phyloP scores from a whole-genome alignment of 2,329 filamentous ascomycete species.

The Calonectria pseudoturangicola region DNA sequence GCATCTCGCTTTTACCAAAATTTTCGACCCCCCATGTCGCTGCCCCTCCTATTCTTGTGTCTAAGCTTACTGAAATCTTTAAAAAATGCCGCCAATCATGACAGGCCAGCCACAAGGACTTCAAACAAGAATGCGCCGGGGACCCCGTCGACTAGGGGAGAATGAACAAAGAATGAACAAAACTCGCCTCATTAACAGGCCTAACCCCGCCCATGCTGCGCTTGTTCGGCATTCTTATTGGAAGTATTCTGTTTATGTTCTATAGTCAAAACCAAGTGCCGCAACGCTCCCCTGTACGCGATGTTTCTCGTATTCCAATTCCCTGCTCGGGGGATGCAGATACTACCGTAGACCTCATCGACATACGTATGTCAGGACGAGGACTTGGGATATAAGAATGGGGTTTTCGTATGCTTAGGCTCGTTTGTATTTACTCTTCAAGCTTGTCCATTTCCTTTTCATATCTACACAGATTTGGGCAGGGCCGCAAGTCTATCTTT shows the following conservation, averaged over 20 bases:
- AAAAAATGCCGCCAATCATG: constrained; percentile 44
- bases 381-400: constrained; percentile 36
- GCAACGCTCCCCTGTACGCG: neutral
- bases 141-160: constrained; percentile 29
- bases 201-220: constrained; percentile 7
- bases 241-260: constrained; percentile 7
- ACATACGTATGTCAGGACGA: neutral
- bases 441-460: constrained; percentile 41
- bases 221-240: constrained; percentile 22
- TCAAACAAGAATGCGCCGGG: constrained; percentile 40
- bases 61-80: constrained; percentile 25
- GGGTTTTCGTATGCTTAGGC: neutral
- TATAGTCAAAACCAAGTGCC: neutral
- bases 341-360: neutral
- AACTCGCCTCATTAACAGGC: constrained; percentile 5
- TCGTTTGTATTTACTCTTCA: neutral
- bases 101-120: constrained; percentile 28
- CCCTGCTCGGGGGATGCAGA: neutral
- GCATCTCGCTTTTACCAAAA: constrained; percentile 20
- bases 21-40: constrained; percentile 37
- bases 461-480: constrained; percentile 40
- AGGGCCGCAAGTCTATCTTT: constrained; percentile 42
- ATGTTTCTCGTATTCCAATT: constrained; percentile 5
- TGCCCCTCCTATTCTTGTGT: constrained; percentile 29
- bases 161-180: constrained; percentile 17